Percentiles rank a stretch among this genome's conserved stretches.
These are phyloP conservation scores for Chaetomium cochliodes DNA, from an alignment of 495 filamentous ascomycete species.

Conservation along the genomic window DNA sequence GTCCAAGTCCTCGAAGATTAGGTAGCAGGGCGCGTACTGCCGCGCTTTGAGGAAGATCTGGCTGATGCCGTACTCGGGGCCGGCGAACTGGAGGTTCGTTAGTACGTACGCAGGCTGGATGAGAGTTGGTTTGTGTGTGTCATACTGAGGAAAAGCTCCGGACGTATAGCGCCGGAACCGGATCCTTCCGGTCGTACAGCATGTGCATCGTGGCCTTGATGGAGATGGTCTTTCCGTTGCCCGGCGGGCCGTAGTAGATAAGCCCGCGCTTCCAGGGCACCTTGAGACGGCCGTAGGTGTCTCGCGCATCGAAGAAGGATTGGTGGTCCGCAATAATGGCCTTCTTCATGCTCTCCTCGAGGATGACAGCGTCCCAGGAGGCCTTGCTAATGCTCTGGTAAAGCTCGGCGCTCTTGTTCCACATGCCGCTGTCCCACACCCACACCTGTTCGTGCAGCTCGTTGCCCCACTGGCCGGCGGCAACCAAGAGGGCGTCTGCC, in stretches of 20 bases:
- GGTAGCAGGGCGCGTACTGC: slow-evolving; percentile 50
- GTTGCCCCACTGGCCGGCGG: slow-evolving; percentile 47
- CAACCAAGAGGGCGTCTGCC: slow-evolving; percentile 54
- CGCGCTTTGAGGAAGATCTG: slow-evolving; percentile 54
- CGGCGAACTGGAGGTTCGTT: slow-evolving; percentile 32
- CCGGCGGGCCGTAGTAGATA: slow-evolving; percentile 60
- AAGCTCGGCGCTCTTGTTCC: slow-evolving; percentile 59
- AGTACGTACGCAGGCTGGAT: slow-evolving; percentile 1
- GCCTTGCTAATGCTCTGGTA: slow-evolving; percentile 56
- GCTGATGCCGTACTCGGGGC: slow-evolving; percentile 47
- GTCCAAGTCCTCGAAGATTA: slow-evolving; percentile 68
- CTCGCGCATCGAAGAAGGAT: slow-evolving; percentile 57
- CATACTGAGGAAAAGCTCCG: slow-evolving; percentile 39
- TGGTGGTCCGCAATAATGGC: slow-evolving; percentile 57
- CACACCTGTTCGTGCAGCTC: slow-evolving; percentile 62
- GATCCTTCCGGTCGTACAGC: slow-evolving; percentile 43
- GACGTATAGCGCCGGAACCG: slow-evolving; percentile 41
- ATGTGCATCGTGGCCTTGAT: slow-evolving; percentile 66
- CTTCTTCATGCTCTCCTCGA: slow-evolving; percentile 62
- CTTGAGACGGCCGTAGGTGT: slow-evolving; percentile 55
- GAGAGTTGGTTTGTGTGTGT: slow-evolving; percentile 29
- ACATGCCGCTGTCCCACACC: slow-evolving; percentile 60
- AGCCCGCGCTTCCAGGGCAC: slow-evolving; percentile 57
- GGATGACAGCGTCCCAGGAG: slow-evolving; percentile 63
- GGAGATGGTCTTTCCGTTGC: slow-evolving; percentile 67